Conservation (phyloP, 1,284 basidiomycete genomes). For the Ustilago shanxiensis region DNA sequence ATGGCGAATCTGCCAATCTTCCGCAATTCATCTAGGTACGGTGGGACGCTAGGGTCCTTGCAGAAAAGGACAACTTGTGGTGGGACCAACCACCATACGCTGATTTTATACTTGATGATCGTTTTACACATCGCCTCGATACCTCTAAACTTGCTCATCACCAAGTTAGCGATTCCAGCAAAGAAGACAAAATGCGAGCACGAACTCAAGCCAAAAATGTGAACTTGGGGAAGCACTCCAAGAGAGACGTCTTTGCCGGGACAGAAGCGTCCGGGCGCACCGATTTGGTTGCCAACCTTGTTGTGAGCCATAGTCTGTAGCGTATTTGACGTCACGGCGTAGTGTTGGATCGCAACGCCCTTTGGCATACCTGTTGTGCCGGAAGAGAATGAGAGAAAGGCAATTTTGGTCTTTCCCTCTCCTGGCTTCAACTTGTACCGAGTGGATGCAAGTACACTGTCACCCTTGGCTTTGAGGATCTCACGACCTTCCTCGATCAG, state of each 20-base stretch:
- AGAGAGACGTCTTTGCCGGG: conserved; percentile 58
- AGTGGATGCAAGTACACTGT: conserved; percentile 72
- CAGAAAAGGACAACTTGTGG: conserved; percentile 59
- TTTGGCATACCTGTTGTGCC: conserved; percentile 71
- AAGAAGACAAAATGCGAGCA: conserved; percentile 64
- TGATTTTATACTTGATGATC: conserved; percentile 61
- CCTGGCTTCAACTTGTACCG: conserved; percentile 74
- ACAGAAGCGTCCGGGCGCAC: conserved; percentile 46
- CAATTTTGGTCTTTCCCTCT: conserved; percentile 75
- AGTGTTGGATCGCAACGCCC: conserved; percentile 67
- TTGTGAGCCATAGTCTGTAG: conserved; percentile 69
- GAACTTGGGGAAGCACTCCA: conserved; percentile 55
- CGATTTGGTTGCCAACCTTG: conserved; percentile 37
- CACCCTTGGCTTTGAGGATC: conserved; percentile 72
- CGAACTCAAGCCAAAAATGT: conserved; percentile 66
- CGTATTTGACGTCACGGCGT: conserved; percentile 58
- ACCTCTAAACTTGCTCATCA: conserved; percentile 57
- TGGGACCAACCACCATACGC: conserved; percentile 58
- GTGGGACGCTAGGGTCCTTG: conserved; percentile 56
- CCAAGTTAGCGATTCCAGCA: conserved; percentile 60
- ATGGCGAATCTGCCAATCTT: conserved; percentile 53
- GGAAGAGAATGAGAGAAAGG: conserved; percentile 69
- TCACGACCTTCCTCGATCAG: conserved; percentile 72
- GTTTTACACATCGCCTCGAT: conserved; percentile 62
- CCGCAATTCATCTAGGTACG: conserved; percentile 56